Conservation (phyloP, 371 early-diverging fungal genomes). For the Mucor racemosus region DNA sequence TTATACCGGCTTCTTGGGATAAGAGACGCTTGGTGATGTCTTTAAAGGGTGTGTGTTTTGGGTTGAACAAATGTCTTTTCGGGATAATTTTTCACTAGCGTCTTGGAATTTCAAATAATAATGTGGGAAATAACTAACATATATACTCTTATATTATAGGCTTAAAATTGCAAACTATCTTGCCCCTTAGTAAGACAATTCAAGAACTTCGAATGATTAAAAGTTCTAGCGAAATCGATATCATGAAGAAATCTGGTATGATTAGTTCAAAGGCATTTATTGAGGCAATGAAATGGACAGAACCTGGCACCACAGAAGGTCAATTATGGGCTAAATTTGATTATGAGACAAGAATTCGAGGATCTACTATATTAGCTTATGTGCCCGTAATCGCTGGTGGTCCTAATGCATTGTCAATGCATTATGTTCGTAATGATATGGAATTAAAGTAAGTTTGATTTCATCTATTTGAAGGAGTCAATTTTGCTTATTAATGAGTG, state of each 20-base stretch:
- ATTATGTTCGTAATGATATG: constrained; percentile 91
- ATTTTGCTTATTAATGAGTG: neutral
- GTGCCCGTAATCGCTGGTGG: constrained; percentile 97
- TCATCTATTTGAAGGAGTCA: neutral
- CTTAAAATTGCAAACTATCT: constrained; percentile 41
- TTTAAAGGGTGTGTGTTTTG: constrained; percentile 21
- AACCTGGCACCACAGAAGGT: constrained; percentile 76
- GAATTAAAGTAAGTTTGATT: constrained; percentile 48
- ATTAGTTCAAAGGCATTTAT: constrained; percentile 82
- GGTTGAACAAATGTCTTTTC: neutral
- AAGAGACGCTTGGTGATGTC: constrained; percentile 18
- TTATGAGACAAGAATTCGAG: constrained; percentile 71
- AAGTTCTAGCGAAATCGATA: constrained; percentile 70
- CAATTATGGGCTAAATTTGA: constrained; percentile 82
- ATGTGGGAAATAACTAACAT: neutral
- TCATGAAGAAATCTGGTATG: constrained; percentile 81
- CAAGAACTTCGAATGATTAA: constrained; percentile 83
- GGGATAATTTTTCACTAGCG: constrained; percentile 1
- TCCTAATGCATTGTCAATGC: constrained; percentile 89
- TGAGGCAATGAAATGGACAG: constrained; percentile 72
- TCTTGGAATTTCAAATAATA: constrained; percentile 1
- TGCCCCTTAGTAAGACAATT: constrained; percentile 62
- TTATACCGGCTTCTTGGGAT: constrained; percentile 16
- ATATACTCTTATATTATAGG: constrained; percentile 20
- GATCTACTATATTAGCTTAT: constrained; percentile 84